phyloP scores from a whole-genome alignment of 2,329 filamentous ascomycete genomes.

The Pyricularia grisea region DNA sequence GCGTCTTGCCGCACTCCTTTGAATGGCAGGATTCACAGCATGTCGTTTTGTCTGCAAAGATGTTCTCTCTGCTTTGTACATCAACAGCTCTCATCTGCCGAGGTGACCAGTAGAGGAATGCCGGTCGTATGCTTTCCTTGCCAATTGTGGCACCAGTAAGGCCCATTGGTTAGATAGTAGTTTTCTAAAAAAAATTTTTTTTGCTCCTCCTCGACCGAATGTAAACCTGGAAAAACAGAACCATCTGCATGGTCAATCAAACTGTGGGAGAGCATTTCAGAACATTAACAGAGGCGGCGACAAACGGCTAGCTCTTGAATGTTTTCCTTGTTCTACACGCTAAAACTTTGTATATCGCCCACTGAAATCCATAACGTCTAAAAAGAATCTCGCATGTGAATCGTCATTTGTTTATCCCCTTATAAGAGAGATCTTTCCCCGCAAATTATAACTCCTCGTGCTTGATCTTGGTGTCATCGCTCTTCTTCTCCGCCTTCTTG shows the following conservation, averaged over 20 bases:
- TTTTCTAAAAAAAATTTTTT: not conserved
- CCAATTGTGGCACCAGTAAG: not conserved
- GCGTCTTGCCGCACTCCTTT: not conserved
- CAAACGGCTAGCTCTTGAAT: not conserved
- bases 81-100: not conserved
- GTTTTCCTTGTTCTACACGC: not conserved
- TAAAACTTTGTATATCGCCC: not conserved
- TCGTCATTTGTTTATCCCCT: not conserved
- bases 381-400: not conserved
- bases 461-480: conserved; percentile 11
- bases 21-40: not conserved
- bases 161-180: too few relatives aligned
- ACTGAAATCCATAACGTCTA: not conserved
- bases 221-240: not conserved
- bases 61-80: not conserved
- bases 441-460: conserved; percentile 18
- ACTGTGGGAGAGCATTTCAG: not conserved
- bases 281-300: not conserved
- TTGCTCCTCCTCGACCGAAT: not conserved
- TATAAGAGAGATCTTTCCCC: not conserved
- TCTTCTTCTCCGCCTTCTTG: conserved; percentile 15
- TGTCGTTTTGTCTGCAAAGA: not conserved
- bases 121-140: not conserved
- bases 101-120: not conserved
- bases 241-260: not conserved